Evolutionary conservation across 2,329 filamentous ascomycete genomes (phyloP), one percentile per base, ranked within the genome.

Genomic region (Penicillium sclerotiorum): DNA sequence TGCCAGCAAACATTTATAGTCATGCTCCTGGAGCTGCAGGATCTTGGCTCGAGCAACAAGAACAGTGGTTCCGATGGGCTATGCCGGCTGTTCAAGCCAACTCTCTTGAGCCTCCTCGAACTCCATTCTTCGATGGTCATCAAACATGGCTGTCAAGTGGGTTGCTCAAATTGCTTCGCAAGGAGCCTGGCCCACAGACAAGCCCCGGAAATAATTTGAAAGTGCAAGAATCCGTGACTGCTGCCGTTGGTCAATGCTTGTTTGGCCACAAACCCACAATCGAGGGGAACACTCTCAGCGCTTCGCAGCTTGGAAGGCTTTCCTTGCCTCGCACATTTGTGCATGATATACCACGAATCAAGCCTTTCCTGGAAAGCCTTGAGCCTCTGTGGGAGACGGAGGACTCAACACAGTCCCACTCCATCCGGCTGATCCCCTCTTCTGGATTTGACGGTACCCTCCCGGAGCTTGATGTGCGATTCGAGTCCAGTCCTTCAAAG

Each of bases 61-160:
- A 63, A 20, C 36, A 57, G 25, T 74, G 72, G 72, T 64, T 71
- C 52, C 63, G 72, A 49, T 74, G 71, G 72, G 61, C 61, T 28
- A 63, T 65, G 49, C 57, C 64, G 8, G 56, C 63, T 13, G 48
- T 55, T 13, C 59, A 65, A 43, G 36, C 55, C 15, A 49, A 48
- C n/a, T 58, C 55, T 25, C 49, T 52, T 33, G 56, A 53, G 32
- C 39, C 41, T n/a, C n/a, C n/a, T 1, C 45, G 55, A 2, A 57
- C 59, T 12, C 62, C 61, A 1, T 58, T 67, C 13, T 69, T 69
- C 22, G 56, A 67, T 32, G 60, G 54, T 17, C 66, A 71, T 25
- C 61, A 67, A 47, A 56, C 61, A 15, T 57, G 54, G 9, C 52
- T 71, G 2, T 70, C 69, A 6, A 56, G 61, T 37, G 62, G 66